phyloP scores from a whole-genome alignment of 2,329 filamentous ascomycete genomes.

The Aaosphaeria pasadenensis region DNA sequence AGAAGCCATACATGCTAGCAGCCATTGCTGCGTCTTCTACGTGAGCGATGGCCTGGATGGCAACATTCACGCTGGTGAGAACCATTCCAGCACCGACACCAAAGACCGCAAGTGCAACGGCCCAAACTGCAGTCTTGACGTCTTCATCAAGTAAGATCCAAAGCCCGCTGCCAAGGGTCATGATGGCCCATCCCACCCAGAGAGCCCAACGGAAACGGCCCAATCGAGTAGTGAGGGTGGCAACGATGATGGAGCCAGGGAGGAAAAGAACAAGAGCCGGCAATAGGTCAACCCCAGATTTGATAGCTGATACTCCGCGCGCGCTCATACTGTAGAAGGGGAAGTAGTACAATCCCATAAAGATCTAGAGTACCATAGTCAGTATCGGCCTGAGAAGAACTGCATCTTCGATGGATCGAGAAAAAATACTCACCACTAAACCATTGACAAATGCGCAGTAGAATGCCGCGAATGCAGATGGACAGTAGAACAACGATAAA shows the following conservation, averaged over 20 bases:
- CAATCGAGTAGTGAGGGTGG: constrained; percentile 19
- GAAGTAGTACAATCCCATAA: constrained; percentile 42
- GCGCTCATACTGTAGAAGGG: constrained; percentile 41
- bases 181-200: constrained; percentile 42
- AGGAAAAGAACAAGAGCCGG: constrained; percentile 32
- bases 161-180: constrained; percentile 35
- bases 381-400: neutral
- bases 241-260: constrained; percentile 23
- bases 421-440: constrained; percentile 37
- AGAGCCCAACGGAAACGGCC: constrained; percentile 41
- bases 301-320: constrained; percentile 28
- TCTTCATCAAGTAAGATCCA: constrained; percentile 34
- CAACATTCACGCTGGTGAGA: constrained; percentile 39
- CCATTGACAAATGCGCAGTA: constrained; percentile 42
- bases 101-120: constrained; percentile 35
- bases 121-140: constrained; percentile 35
- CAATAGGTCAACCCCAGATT: constrained; percentile 39
- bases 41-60: constrained; percentile 36
- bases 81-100: constrained; percentile 45
- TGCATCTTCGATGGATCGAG: neutral
- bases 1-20: constrained; percentile 38
- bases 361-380: constrained; percentile 28
- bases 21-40: constrained; percentile 32
- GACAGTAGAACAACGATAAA: constrained; percentile 35
- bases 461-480: constrained; percentile 38